Evolutionary conservation across 768 basidiomycete species (phyloP).

Genomic region (Kwoniella sp.): DNA sequence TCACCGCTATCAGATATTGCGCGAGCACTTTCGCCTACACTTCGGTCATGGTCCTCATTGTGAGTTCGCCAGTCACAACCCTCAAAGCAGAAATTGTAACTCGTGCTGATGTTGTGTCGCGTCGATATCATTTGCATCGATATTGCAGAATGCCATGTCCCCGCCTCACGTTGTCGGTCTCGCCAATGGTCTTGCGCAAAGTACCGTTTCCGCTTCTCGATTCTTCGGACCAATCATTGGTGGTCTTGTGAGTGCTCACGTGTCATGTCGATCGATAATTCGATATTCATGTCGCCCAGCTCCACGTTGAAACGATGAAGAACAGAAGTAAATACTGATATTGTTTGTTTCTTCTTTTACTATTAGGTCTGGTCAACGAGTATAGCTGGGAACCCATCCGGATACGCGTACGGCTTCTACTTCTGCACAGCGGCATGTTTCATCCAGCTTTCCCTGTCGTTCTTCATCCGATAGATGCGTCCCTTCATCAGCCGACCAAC

Average conservation of each 20-base stretch:
- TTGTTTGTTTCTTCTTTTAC: neutral
- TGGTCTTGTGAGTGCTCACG: conserved; percentile 31
- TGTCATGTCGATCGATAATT: too few species aligned
- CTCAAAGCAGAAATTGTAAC: neutral
- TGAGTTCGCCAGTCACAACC: conserved; percentile 18
- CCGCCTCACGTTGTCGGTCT: conserved; percentile 84
- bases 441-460: conserved; percentile 41
- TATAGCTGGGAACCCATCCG: conserved; percentile 51
- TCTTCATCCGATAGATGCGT: conserved; percentile 46
- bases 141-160: conserved; percentile 62
- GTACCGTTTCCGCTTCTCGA: conserved; percentile 87
- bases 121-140: neutral
- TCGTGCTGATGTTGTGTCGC: conserved; percentile 2
- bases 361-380: conserved; percentile 48
- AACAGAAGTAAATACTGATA: too few species aligned
- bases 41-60: conserved; percentile 77
- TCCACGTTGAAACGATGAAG: too few species aligned
- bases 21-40: conserved; percentile 89
- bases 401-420: conserved; percentile 49
- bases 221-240: conserved; percentile 71
- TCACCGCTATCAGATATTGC: conserved; percentile 85
- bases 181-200: conserved; percentile 94
- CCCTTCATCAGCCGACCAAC: too few species aligned
- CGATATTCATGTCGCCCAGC: too few species aligned
- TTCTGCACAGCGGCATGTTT: conserved; percentile 39